Base-by-base conservation (phyloP, 176 grass and related monocot genomes). In the Themeda triandra region DNA sequence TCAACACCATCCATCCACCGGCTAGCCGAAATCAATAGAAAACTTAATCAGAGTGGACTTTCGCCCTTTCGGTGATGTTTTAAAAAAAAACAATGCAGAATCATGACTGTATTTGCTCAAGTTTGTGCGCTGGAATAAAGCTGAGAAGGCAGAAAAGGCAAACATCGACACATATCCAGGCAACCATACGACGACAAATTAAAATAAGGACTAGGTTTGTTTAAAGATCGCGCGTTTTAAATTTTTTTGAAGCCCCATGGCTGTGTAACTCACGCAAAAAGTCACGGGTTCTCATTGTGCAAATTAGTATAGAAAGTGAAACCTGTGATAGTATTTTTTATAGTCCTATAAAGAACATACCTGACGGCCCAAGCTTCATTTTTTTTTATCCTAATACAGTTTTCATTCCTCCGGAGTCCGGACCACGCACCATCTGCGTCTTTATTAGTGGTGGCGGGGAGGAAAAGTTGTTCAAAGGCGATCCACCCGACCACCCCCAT, bases 371-470 rank as follows among this genome's bases (percentile, higher is more conserved):
- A 32, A 51, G 44, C 30, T 36, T 40, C 39, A 17, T 3, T 59
- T 59, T 59, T 10, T 10, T 29, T 70, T 60, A 19, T 6, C 13
- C 2, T 9, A 15, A 15, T 51, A 5, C 36, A 41, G 6, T 56
- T 14, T 67, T 78, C 36, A 2, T 39, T 51, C 13, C 59, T 44
- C 25, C n/a, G 63, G 63, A 25, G 25, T 42, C 24, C 56, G 71
- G 71, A 27, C 70, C 79, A 56, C 17, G 19, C 83, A 78, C 66
- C 8, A 33, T 10, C 24, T 28, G 71, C 59, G 23, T 73, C 79
- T 82, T 86, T 86, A 72, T 67, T 41, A 53, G 66, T 67, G 59
- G 66, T 67, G 59, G 58, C 8, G 83, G 30, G 18, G 48, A 37
- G 56, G 69, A 82, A 68, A 31, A 19, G 31, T 59, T 28, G 79